phyloP scores from a whole-genome alignment of 441 rosid genomes.

The Erodium moschatum region DNA sequence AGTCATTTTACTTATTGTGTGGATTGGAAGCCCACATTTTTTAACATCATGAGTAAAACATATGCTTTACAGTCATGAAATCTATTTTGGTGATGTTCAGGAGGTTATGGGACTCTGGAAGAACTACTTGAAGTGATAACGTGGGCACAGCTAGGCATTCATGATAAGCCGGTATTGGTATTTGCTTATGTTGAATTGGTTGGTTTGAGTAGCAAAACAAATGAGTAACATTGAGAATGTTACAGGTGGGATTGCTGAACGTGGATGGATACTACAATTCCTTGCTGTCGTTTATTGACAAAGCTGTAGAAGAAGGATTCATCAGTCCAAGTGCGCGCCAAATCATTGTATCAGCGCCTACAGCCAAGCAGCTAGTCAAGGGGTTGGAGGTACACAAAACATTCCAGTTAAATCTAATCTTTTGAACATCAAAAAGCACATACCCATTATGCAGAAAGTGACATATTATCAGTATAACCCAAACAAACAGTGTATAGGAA shows the following conservation, averaged over 20 bases:
- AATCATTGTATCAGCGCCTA: constrained; percentile 64
- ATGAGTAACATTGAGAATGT: neutral
- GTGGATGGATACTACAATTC: constrained; percentile 82
- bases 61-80: too few relatives aligned
- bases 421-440: neutral
- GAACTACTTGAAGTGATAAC: constrained; percentile 71
- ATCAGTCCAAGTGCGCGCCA: constrained; percentile 58
- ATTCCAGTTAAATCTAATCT: neutral
- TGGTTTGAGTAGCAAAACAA: too few relatives aligned
- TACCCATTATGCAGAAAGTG: too few relatives aligned
- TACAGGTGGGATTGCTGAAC: constrained; percentile 57
- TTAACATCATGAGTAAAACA: too few relatives aligned
- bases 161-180: constrained; percentile 50
- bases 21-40: too few relatives aligned
- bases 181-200: too few relatives aligned
- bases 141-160: constrained; percentile 81
- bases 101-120: constrained; percentile 76
- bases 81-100: constrained; percentile 25
- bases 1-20: constrained; percentile 17
- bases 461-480: too few relatives aligned
- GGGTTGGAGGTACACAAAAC: constrained; percentile 45
- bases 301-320: constrained; percentile 74
- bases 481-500: neutral
- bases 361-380: constrained; percentile 55
- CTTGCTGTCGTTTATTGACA: constrained; percentile 58